Conservation (phyloP, 1,284 basidiomycete species). For the Pseudozyma thailandica region DNA sequence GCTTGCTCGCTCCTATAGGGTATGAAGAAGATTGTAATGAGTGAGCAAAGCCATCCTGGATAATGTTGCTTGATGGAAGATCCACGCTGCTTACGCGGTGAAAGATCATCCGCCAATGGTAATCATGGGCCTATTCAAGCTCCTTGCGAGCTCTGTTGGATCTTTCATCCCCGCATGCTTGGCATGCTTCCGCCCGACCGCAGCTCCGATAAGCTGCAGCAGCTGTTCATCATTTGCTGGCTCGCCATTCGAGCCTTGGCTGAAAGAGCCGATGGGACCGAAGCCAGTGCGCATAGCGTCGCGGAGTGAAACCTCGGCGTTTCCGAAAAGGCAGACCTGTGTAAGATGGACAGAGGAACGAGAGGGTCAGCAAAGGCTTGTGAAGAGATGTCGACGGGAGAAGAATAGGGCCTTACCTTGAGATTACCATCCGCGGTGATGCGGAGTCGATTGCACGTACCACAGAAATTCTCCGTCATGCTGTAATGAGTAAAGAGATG, state of each 20-base stretch:
- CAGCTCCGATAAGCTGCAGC: slow-evolving; percentile 74
- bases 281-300: slow-evolving; percentile 74
- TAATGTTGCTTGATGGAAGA: too few relatives aligned
- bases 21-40: neutral
- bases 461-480: slow-evolving; percentile 85
- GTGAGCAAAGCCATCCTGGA: slow-evolving; percentile 17
- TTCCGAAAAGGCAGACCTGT: slow-evolving; percentile 79
- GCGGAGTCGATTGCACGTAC: slow-evolving; percentile 82
- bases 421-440: slow-evolving; percentile 89
- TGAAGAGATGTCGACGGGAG: too few relatives aligned
- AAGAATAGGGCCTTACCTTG: slow-evolving; percentile 73
- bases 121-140: slow-evolving; percentile 76
- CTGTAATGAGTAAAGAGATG: slow-evolving; percentile 17
- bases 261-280: slow-evolving; percentile 24
- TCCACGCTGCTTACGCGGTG: neutral
- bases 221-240: slow-evolving; percentile 74
- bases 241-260: slow-evolving; percentile 24
- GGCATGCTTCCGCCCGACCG: slow-evolving; percentile 80
- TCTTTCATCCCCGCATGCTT: slow-evolving; percentile 74
- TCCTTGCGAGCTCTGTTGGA: slow-evolving; percentile 54
- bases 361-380: neutral
- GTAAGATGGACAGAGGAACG: neutral
- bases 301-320: slow-evolving; percentile 82
- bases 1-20: neutral
- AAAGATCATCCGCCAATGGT: slow-evolving; percentile 76